These are phyloP conservation scores for Plasmodium coatneyi DNA, from an alignment of 169 alveolate genomes.

Conservation along the genomic window DNA sequence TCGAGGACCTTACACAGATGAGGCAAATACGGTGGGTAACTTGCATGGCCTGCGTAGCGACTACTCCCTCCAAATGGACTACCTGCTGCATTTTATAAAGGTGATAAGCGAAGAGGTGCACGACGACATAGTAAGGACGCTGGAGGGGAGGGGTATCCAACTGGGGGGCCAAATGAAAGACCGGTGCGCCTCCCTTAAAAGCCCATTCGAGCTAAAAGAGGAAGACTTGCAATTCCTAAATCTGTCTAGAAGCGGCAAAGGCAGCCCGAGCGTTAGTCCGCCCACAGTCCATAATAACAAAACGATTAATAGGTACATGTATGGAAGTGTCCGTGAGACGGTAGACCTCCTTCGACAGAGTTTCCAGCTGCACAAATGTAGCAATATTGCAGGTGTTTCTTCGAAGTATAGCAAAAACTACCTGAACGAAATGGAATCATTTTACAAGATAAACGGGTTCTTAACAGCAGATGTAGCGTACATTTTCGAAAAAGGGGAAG, in stretches of 20 bases:
- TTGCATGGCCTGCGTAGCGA: neutral
- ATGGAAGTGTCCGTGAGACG: constrained; percentile 16
- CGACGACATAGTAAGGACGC: neutral
- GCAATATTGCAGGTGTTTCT: neutral
- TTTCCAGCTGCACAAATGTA: neutral
- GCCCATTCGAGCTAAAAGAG: constrained; percentile 13
- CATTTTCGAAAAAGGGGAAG: constrained; percentile 23
- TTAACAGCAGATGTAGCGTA: constrained; percentile 22
- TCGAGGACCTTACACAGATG: neutral
- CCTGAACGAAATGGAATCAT: constrained; percentile 9
- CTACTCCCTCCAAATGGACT: neutral
- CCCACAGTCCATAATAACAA: neutral
- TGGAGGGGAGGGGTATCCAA: neutral
- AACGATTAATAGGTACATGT: constrained; percentile 23
- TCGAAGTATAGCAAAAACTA: neutral
- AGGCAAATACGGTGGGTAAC: neutral
- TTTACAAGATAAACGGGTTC: constrained; percentile 30
- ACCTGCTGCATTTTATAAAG: constrained; percentile 33
- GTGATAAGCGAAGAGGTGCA: constrained; percentile 15
- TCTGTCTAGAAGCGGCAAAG: neutral
- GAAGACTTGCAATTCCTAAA: constrained; percentile 29
- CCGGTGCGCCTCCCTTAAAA: neutral
- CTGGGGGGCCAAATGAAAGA: neutral
- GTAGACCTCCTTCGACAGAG: neutral
- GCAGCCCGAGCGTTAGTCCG: neutral